Evolutionary conservation across 192 early-diverging fungal genomes (phyloP).

Genomic region (Dissophora ornata): DNA sequence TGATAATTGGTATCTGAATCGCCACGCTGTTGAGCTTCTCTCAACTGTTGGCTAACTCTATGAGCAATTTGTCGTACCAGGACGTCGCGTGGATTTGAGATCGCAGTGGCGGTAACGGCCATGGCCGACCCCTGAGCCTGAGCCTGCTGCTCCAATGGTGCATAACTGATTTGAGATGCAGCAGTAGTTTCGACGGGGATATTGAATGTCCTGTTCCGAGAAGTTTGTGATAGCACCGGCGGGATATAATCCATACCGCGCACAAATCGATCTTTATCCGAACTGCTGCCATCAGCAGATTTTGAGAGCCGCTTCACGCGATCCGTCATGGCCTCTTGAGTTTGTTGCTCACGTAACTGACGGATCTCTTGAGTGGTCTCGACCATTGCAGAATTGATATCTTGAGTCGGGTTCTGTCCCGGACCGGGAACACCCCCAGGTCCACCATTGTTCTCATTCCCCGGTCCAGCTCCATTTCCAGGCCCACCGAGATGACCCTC

Average conservation of each 20-base stretch:
- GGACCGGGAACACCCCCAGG: neutral
- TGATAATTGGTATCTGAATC: conserved; percentile 24
- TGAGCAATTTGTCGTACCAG: conserved; percentile 46
- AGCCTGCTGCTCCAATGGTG: conserved; percentile 3
- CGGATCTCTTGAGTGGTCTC: conserved; percentile 51
- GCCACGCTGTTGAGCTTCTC: conserved; percentile 25
- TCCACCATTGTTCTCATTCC: neutral
- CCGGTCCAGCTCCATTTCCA: neutral
- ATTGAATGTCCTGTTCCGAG: too few relatives aligned
- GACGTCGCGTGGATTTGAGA: conserved; percentile 2
- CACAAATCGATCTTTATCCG: conserved; percentile 46
- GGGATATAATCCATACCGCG: conserved; percentile 12
- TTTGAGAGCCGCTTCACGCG: conserved; percentile 47
- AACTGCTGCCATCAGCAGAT: conserved; percentile 13
- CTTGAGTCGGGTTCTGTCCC: conserved; percentile 31
- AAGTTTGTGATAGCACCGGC: neutral
- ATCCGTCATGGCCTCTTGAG: conserved; percentile 45
- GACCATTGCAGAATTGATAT: conserved; percentile 42
- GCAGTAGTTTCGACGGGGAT: neutral
- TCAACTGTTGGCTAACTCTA: conserved; percentile 38
- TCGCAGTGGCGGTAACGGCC: too few relatives aligned
- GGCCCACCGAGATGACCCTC: conserved; percentile 29
- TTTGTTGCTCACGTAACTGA: conserved; percentile 41
- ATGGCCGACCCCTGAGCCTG: neutral
- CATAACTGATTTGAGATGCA: neutral